Evolutionary conservation across 257 asterid species (phyloP), one percentile per base, ranked within the genome.

Genomic region (Osmanthus fragrans): DNA sequence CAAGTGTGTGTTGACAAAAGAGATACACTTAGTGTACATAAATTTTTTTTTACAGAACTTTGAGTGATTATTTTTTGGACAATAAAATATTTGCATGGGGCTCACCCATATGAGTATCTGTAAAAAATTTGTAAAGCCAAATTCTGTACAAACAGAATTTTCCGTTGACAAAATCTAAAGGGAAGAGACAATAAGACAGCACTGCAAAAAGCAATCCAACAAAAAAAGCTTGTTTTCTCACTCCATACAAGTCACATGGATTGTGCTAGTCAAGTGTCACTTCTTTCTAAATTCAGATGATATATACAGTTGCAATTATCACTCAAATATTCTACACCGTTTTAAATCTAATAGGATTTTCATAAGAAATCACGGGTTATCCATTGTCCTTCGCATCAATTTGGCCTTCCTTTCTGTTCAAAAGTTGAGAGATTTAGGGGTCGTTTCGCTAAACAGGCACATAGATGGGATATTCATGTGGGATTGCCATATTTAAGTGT

Each of bases 211-310:
- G 73, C 37, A 51, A 74, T 39, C 42, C 73, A 80, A 39, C 79
- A 82, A 80, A 77, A 30, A 84, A 47, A 30, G 39, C 76, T 80
- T 78, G 79, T 68, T 69, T 27, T 37, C 76, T 76, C 69, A 67
- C 76, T 64, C 79, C 82, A 82, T 83, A 77, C 66, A 34, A 27
- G 65, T 84, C 91, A 84, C 90, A 86, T 88, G 91, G 81, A 84
- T 80, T 78, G 32, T 49, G 70, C 16, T 76, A 85, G 70, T 34
- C 16, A 78, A 75, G 81, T 77, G 72, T 80, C 87, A 16, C 83
- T 66, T 68, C 72, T 78, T 78, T 73, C 73, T 67, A 78, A 60
- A 25, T 64, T 70, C 64, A 8, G 70, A 45, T 54, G 39, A 27
- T 70, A 60, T 68, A 56, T 19, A 29, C 67, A 42, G 15, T 63